Percentiles rank a stretch among this genome's conserved stretches.
These are phyloP conservation scores for Apiosordaria backusii DNA, from an alignment of 495 filamentous ascomycete species.

Conservation along the genomic window DNA sequence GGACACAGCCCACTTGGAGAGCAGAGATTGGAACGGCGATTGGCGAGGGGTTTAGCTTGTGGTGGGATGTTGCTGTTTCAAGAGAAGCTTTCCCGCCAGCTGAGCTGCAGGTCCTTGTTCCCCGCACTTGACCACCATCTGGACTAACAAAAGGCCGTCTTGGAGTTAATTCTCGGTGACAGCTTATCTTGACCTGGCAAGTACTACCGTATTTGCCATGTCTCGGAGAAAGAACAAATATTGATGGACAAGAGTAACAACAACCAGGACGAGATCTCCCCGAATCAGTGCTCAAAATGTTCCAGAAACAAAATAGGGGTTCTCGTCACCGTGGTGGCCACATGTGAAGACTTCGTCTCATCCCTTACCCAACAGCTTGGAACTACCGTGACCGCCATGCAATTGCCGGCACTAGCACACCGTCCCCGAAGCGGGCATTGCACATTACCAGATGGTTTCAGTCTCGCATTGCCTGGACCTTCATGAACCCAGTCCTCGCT, in stretches of 20 bases:
- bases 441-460: background rate
- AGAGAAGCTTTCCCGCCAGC: slow-evolving; percentile 10
- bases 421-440: background rate
- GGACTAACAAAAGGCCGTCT: background rate
- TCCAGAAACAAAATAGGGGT: background rate
- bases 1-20: background rate
- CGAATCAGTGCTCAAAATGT: background rate
- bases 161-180: background rate
- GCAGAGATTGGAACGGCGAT: background rate
- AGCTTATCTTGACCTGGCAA: background rate
- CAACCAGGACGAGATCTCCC: background rate
- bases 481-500: background rate
- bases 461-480: background rate
- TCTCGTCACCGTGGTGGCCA: background rate
- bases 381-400: background rate
- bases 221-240: background rate
- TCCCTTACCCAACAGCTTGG: background rate
- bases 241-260: background rate
- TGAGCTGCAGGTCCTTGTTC: background rate
- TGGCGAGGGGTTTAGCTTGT: background rate
- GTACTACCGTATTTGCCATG: background rate
- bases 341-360: background rate
- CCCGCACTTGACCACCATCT: background rate
- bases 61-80: background rate
- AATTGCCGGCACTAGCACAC: background rate